Evolutionary conservation across 2,329 filamentous ascomycete species (phyloP), one percentile per base, ranked within the genome.

Genomic region (Exophiala aquamarina): DNA sequence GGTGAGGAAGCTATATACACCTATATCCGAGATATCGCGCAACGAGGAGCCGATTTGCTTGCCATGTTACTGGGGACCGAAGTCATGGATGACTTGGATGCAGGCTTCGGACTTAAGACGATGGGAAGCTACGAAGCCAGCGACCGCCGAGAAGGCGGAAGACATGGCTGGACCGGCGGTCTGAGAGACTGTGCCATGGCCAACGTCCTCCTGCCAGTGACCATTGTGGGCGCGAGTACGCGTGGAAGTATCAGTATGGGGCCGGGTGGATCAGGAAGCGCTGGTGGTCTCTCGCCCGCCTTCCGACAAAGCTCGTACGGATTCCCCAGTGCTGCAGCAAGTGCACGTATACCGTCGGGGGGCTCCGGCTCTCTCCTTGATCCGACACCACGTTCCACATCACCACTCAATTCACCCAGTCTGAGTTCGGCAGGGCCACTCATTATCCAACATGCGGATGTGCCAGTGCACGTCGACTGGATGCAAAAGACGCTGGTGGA

Each of bases 131-230:
- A 55, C 29, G 56, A 60, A 47, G 55, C 52, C 5, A 59, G 47
- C 29, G 48, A 54, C 37, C 49, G 54, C 44, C 45, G 55, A 36
- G 48, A 52, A 11, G 47, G 52, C 67, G 66, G 47, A 69, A 74
- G 9, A 70, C 48, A 35, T 7, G 73, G 2, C 84, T 81, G 2
- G 51, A 38, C 52, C 18, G 56, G 54, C 19, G 50, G 55, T 14
- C 58, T 92, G 62, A 79, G 80, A 1, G 71, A 78, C 41, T 92
- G 87, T 64, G 78, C 74, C 36, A 78, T 95, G 75, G 75, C 78
- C 2, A 95, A 92, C 55, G 77, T 95, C 0, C 75, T 79, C 6
- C 68, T 95, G 57, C 89, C 91, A 0, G 61, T 95, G 23, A 66
- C 64, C 2, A 63, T 72, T 8, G 61, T 59, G 0, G 62, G 63